Base-by-base conservation (phyloP, 345 rosid genomes). In the Salix arbutifolia region DNA sequence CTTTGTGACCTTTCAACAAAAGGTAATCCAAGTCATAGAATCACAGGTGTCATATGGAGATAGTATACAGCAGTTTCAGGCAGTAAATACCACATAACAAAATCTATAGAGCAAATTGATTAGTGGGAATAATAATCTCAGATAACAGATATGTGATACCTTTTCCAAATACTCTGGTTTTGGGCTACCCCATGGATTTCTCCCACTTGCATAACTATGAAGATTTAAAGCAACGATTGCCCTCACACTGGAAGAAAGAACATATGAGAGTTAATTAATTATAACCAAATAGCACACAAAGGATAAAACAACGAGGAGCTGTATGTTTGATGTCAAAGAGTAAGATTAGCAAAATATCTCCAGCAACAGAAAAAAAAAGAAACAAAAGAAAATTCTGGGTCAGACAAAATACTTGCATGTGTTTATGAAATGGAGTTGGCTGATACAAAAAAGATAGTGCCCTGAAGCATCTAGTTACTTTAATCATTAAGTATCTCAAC, bases 171-270 rank as follows among this genome's bases (percentile, higher is more conserved):
- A 96, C 16, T 87, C 89, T 58, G 90, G 96, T 78, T 85, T 89
- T 72, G 94, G 87, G 78, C 82, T 86, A 38, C 97, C 99, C 99
- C 98, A 96, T 6, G 98, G 99, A 73, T 90, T 88, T 82, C 99
- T 87, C 75, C 99, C 99, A 84, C 98, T 94, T 67, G 90, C 99
- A 73, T 96, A 96, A 78, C 78, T 96, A 81, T 89, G 88, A 86
- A 96, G 96, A 86, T 96, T 94, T 80, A 96, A 83, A 76, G 88
- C 94, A 76, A 96, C 97, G 37, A 96, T 89, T 28, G 99, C 97
- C 88, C 99, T 88, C 37, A 96, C 91, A 80, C 98, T 96, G 80
- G 40, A 77, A 81, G 62, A 48, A 38, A 25, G 76, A 68, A 18
- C 33, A 21, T n/a, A 73, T 53, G 18, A 68, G 42, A 40, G 56